These are phyloP conservation scores for Phanerodontia chrysosporium DNA, from an alignment of 768 basidiomycete genomes.

Conservation along the genomic window DNA sequence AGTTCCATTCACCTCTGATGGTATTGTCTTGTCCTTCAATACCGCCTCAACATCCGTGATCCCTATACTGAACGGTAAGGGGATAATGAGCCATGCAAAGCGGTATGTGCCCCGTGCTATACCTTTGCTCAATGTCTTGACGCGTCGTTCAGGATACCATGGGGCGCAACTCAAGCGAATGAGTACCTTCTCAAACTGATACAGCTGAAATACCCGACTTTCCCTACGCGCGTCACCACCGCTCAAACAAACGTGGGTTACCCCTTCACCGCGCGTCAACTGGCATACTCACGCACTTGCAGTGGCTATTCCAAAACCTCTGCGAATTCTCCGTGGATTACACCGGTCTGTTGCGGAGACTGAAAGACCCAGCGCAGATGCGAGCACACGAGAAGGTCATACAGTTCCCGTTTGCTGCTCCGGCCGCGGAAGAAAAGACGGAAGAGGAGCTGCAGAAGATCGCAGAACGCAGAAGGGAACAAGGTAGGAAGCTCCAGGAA, in stretches of 20 bases:
- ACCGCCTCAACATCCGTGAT: constrained; percentile 89
- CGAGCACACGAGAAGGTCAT: constrained; percentile 66
- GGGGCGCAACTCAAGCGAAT: constrained; percentile 86
- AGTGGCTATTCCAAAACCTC: constrained; percentile 92
- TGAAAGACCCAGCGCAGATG: constrained; percentile 66
- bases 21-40: constrained; percentile 87
- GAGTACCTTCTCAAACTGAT: constrained; percentile 92
- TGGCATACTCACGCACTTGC: neutral
- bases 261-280: neutral
- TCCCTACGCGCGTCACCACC: constrained; percentile 78
- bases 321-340: constrained; percentile 85
- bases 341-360: constrained; percentile 51
- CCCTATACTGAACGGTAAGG: constrained; percentile 79
- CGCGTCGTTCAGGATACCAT: constrained; percentile 86
- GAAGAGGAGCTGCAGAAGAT: constrained; percentile 83
- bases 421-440: constrained; percentile 75
- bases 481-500: constrained; percentile 86
- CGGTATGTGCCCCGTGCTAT: constrained; percentile 45
- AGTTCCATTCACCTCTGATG: constrained; percentile 54
- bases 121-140: too few relatives aligned
- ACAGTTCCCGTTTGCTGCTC: constrained; percentile 78
- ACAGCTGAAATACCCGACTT: constrained; percentile 92
- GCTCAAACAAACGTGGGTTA: constrained; percentile 68
- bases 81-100: constrained; percentile 81
- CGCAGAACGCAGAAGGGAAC: constrained; percentile 79